Evolutionary conservation across 1,284 basidiomycete species (phyloP).

Genomic region (Ganoderma multipileum): DNA sequence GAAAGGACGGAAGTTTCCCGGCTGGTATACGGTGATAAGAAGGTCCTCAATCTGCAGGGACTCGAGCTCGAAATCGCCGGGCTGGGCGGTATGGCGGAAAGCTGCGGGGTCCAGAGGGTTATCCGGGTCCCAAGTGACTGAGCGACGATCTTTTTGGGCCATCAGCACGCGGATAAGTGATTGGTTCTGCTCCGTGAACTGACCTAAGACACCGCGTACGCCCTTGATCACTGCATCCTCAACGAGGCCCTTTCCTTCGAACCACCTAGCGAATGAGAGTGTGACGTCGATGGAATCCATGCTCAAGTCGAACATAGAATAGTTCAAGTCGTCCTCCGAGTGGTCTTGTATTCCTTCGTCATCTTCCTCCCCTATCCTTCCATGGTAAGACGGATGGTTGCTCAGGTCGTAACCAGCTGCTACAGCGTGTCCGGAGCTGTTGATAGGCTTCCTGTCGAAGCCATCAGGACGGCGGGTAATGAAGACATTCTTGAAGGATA

Average conservation of each 20-base stretch:
- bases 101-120: slow-evolving; percentile 79
- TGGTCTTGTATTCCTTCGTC: slow-evolving; percentile 28
- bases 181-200: slow-evolving; percentile 44
- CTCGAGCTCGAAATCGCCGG: slow-evolving; percentile 94
- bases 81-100: slow-evolving; percentile 77
- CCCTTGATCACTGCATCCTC: slow-evolving; percentile 93
- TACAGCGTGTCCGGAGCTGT: slow-evolving; percentile 51
- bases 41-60: slow-evolving; percentile 92
- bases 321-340: slow-evolving; percentile 65
- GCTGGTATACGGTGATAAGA: slow-evolving; percentile 94
- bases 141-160: slow-evolving; percentile 77
- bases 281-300: slow-evolving; percentile 97
- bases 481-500: slow-evolving; percentile 97
- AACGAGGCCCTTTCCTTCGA: slow-evolving; percentile 94
- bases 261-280: slow-evolving; percentile 91
- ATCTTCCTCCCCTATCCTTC: slow-evolving; percentile 58
- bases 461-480: slow-evolving; percentile 79
- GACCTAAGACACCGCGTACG: slow-evolving; percentile 89
- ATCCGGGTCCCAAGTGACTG: slow-evolving; percentile 87
- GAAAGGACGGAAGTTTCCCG: slow-evolving; percentile 90
- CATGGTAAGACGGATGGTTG: slow-evolving; percentile 75
- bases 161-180: neutral
- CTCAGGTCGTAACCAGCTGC: slow-evolving; percentile 78
- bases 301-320: slow-evolving; percentile 90
- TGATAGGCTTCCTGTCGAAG: slow-evolving; percentile 30